These are phyloP conservation scores for Termitomyces eurrhizus DNA, from an alignment of 768 basidiomycete genomes.

Conservation along the genomic window DNA sequence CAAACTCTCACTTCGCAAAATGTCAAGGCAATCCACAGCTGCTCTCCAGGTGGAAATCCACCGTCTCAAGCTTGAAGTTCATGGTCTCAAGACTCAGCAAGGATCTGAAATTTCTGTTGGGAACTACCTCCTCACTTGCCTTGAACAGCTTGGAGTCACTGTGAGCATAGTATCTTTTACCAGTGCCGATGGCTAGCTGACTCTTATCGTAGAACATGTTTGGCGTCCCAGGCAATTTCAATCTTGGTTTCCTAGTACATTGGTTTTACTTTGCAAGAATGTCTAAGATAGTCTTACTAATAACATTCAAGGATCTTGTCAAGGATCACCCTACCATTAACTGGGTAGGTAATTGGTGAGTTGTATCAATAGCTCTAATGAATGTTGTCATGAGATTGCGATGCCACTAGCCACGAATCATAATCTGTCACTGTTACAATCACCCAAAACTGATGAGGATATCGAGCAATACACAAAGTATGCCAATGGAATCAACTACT, in stretches of 20 bases:
- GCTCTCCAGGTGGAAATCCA: conserved; percentile 43
- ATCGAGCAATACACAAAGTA: too few species aligned
- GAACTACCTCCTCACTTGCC: conserved; percentile 53
- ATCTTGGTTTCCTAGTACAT: conserved; percentile 59
- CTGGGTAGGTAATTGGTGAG: conserved; percentile 85
- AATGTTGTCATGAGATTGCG: too few species aligned
- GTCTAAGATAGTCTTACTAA: conserved; percentile 5
- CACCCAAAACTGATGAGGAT: too few species aligned
- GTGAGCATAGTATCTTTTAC: conserved; percentile 24
- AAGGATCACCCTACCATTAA: conserved; percentile 74
- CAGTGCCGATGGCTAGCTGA: background rate
- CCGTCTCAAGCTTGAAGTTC: conserved; percentile 46
- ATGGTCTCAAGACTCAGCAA: conserved; percentile 30
- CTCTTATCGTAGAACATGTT: conserved; percentile 57
- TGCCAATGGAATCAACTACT: too few species aligned
- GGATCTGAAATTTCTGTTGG: conserved; percentile 43
- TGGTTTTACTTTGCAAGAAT: background rate
- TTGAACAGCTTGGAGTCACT: conserved; percentile 56
- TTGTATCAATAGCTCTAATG: too few species aligned
- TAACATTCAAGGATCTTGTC: conserved; percentile 60
- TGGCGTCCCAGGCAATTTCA: conserved; percentile 87
- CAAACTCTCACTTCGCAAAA: conserved; percentile 1
- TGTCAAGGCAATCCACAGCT: conserved; percentile 20
- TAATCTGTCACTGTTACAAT: too few species aligned
- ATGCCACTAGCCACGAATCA: too few species aligned